These are phyloP conservation scores for Cicer yamashitae DNA, from an alignment of 306 rosid genomes.

Conservation along the genomic window DNA sequence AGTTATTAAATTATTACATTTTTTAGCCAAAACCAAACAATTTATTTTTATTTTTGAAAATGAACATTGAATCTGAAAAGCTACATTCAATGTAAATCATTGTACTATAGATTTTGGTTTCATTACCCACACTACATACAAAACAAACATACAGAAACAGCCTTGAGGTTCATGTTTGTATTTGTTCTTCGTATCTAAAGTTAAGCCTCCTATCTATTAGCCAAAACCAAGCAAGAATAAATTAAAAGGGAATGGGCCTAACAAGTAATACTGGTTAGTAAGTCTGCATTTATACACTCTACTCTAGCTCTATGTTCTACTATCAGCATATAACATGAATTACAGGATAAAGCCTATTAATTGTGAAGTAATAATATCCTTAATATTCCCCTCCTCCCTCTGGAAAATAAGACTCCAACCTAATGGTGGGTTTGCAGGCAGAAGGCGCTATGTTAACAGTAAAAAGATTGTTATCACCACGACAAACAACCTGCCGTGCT, in stretches of 20 bases:
- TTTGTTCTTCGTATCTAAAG: neutral
- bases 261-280: neutral
- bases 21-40: neutral
- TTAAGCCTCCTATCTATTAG: constrained; percentile 12
- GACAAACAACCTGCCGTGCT: neutral
- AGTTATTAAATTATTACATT: neutral
- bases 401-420: constrained; percentile 14
- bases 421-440: neutral
- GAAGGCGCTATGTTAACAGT: neutral
- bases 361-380: neutral
- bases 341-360: neutral
- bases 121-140: constrained; percentile 3
- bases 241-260: neutral
- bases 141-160: neutral
- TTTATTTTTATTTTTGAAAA: neutral
- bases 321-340: constrained; percentile 14
- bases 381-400: neutral
- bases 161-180: constrained; percentile 13
- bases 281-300: neutral
- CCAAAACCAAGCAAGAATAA: constrained; percentile 5
- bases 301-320: constrained; percentile 1
- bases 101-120: neutral
- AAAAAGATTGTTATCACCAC: constrained; percentile 7
- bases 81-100: neutral
- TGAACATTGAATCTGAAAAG: constrained; percentile 6